These are phyloP conservation scores for Anthostomella pinea DNA, from an alignment of 2,329 filamentous ascomycete genomes.

Conservation along the genomic window DNA sequence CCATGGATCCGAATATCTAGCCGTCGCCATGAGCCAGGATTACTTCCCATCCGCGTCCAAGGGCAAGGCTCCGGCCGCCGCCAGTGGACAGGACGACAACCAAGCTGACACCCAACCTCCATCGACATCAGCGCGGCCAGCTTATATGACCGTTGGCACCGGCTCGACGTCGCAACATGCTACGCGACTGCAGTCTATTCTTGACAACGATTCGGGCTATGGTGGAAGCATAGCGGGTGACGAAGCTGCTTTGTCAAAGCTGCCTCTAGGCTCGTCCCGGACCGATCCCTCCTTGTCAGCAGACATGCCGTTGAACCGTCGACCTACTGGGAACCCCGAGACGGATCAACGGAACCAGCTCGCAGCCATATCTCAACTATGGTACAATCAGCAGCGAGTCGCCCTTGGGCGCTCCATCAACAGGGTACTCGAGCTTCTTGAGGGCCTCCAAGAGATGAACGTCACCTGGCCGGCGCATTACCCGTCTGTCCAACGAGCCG, in stretches of 20 bases:
- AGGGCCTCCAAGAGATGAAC: constrained; percentile 85
- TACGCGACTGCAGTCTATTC: constrained; percentile 72
- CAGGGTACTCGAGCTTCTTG: constrained; percentile 78
- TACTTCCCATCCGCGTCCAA: constrained; percentile 40
- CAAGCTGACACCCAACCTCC: constrained; percentile 23
- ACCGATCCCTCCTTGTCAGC: constrained; percentile 46
- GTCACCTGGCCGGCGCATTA: constrained; percentile 92
- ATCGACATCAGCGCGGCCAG: constrained; percentile 42
- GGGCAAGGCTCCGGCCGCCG: too few relatives aligned
- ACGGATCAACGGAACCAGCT: constrained; percentile 67
- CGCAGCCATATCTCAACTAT: constrained; percentile 85
- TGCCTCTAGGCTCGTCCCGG: constrained; percentile 32
- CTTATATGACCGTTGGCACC: constrained; percentile 85
- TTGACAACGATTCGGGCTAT: constrained; percentile 90
- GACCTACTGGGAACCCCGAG: constrained; percentile 45
- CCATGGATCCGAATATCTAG: constrained; percentile 20
- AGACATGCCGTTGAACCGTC: constrained; percentile 43
- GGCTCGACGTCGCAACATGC: constrained; percentile 81
- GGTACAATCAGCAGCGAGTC: constrained; percentile 90
- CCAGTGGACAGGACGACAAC: too few relatives aligned
- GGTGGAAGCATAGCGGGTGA: constrained; percentile 74
- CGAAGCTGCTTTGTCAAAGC: constrained; percentile 40
- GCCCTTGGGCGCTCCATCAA: constrained; percentile 85
- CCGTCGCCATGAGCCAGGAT: constrained; percentile 57
- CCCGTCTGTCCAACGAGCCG: constrained; percentile 71